Evolutionary conservation across 73 alveolate species (phyloP).

Genomic region (Paramecium sonneborni): DNA sequence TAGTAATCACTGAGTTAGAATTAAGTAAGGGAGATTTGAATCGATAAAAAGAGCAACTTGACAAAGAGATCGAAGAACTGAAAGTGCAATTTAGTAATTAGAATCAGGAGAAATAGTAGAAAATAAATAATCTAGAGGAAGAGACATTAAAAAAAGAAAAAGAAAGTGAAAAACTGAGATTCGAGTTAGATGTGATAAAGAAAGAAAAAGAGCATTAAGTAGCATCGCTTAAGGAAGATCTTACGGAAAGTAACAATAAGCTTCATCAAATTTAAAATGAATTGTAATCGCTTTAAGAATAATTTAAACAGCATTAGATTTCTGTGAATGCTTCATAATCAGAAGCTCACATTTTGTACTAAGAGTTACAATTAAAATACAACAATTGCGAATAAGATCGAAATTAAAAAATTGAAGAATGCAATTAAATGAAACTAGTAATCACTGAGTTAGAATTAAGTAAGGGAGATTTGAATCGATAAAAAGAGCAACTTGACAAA

Average conservation of each 20-base stretch:
- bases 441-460: background rate
- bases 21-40: background rate
- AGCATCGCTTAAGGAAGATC: background rate
- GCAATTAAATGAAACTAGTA: background rate
- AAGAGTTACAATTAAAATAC: background rate
- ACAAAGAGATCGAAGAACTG: background rate
- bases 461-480: background rate
- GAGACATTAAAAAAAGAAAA: background rate
- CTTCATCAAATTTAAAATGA: background rate
- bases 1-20: background rate
- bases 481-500: background rate
- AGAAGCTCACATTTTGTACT: background rate
- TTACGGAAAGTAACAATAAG: background rate
- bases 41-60: background rate
- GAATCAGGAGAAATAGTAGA: background rate
- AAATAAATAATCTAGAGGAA: background rate
- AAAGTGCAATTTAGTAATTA: background rate
- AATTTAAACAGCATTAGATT: background rate
- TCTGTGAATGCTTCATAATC: background rate
- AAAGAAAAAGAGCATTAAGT: background rate
- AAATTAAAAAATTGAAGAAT: background rate
- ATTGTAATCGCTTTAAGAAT: background rate
- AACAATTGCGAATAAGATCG: background rate
- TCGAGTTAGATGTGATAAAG: background rate
- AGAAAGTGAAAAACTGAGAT: background rate